Base-by-base conservation (phyloP, 2,329 filamentous ascomycete species). In the Dactylonectria estremocensis region DNA sequence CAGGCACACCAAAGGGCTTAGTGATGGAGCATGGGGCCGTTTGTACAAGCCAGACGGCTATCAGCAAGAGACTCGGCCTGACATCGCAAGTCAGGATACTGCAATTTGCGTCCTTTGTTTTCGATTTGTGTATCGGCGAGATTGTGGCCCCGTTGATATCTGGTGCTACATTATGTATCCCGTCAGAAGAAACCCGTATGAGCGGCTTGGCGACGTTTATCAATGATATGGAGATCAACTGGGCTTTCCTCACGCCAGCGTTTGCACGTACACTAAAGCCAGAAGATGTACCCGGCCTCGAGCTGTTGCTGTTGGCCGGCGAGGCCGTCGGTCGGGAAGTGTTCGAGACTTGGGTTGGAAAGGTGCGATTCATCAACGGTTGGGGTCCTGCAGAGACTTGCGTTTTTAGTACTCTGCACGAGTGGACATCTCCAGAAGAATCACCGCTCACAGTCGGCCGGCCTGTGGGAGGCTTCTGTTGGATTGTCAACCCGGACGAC, bases 1-100 rank as follows among this genome's bases (percentile, higher is more conserved):
- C n/a, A n/a, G n/a, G n/a, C n/a, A n/a, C n/a, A 3, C 72, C 77
- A 2, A 77, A 77, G 37, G 76, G 74, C 7, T 65, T 73, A 11
- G 55, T 71, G 2, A 57, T 77, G 24, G 61, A 69, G 6, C 75
- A 77, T 45, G 33, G 66, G 5, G 57, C 58, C n/a, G 58, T 74
- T 13, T 64, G 55, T 40, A 60, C 67, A 9, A 64, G 67, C 22
- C 66, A 61, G 31, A 54, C 63, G 2, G 52, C 69, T 0, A 64
- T 70, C 2, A 37, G 46, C 3, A 40, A 67, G 1, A 50, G 49
- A 1, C 46, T 69, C 3, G 45, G 66, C 9, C 56, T 53, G 18
- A 65, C 45, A 7, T 31, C 13, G 11, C 63, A 45, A n/a, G n/a
- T n/a, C n/a, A n/a, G n/a, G n/a, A n/a, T n/a, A n/a, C n/a, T n/a